Percentiles rank a stretch among this genome's conserved stretches.
These are phyloP conservation scores for Comarum palustre DNA, from an alignment of 306 rosid genomes.

Conservation along the genomic window DNA sequence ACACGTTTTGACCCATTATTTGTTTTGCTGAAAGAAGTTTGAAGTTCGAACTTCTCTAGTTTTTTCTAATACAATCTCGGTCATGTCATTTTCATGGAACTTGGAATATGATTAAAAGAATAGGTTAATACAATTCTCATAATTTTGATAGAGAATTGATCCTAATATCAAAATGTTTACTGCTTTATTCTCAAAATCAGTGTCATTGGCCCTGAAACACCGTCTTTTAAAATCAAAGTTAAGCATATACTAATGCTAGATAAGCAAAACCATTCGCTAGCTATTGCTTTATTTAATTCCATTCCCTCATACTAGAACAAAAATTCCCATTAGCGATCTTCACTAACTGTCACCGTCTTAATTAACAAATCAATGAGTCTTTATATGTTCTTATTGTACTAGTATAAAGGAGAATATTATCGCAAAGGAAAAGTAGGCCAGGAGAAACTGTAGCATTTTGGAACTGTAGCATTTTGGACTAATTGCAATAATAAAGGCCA, in stretches of 20 bases:
- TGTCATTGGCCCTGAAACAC: constrained; percentile 28
- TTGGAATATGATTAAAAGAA: neutral
- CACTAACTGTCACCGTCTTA: constrained; percentile 8
- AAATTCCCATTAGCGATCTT: constrained; percentile 16
- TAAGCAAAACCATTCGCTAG: constrained; percentile 30
- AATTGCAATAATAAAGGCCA: too few relatives aligned
- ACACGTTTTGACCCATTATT: too few relatives aligned
- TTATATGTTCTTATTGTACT: constrained; percentile 25
- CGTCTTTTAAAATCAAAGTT: constrained; percentile 39
- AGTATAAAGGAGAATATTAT: constrained; percentile 46
- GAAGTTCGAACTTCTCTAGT: neutral
- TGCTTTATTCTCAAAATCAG: constrained; percentile 48
- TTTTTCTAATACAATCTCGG: too few relatives aligned
- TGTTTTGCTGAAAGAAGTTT: neutral
- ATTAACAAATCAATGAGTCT: constrained; percentile 21
- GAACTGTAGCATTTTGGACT: too few relatives aligned
- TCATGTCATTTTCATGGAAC: too few relatives aligned
- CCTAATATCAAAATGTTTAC: constrained; percentile 54
- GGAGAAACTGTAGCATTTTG: too few relatives aligned
- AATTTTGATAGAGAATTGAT: constrained; percentile 40
- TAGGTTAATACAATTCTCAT: constrained; percentile 12
- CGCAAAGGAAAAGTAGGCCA: constrained; percentile 18
- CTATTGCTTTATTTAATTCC: constrained; percentile 29
- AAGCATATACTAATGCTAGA: constrained; percentile 41
- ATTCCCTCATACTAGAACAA: constrained; percentile 24